Conservation (phyloP, 441 rosid species). For the Bocquillonia castaneifolia region DNA sequence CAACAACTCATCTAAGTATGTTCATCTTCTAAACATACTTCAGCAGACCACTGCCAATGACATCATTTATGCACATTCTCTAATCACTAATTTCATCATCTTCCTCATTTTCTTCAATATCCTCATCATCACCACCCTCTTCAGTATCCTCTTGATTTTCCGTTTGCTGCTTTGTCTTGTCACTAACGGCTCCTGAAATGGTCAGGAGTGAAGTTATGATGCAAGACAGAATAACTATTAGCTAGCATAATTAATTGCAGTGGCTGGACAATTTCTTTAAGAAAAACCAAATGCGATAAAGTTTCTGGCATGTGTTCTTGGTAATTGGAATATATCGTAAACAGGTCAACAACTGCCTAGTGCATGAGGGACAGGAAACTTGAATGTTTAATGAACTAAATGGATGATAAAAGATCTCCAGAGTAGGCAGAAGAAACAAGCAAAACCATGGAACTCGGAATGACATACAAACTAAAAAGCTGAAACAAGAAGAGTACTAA, state of each 20-base stretch:
- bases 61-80: background rate
- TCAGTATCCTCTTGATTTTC: conserved; percentile 26
- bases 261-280: background rate
- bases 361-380: background rate
- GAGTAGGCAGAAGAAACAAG: background rate
- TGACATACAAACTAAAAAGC: background rate
- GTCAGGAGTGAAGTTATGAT: background rate
- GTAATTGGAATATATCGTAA: background rate
- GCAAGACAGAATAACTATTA: background rate
- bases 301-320: too few relatives aligned
- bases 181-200: conserved; percentile 27
- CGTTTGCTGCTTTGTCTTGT: conserved; percentile 26
- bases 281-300: too few relatives aligned
- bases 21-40: background rate
- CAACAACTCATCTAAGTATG: background rate
- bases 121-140: conserved; percentile 7
- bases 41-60: background rate
- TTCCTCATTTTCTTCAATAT: background rate
- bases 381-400: background rate
- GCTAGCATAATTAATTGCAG: background rate
- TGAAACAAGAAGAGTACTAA: background rate
- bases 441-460: background rate
- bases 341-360: too few relatives aligned
- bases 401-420: background rate
- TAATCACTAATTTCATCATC: conserved; percentile 15